Evolutionary conservation across 495 filamentous ascomycete genomes (phyloP).

Genomic region (Penicillium macrosclerotiorum): DNA sequence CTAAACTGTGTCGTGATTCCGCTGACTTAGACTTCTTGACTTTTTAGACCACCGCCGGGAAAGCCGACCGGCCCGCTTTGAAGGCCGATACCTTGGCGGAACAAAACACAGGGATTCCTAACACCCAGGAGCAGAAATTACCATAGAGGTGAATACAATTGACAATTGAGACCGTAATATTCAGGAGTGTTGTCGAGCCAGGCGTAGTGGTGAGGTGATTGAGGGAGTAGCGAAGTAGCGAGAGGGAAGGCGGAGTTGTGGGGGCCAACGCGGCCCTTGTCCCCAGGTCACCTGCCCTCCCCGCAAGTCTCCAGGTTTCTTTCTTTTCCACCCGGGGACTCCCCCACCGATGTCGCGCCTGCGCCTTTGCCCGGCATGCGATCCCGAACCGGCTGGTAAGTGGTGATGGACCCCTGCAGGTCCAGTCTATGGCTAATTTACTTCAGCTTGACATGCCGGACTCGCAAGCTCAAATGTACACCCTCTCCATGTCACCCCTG

Average conservation of each 20-base stretch:
- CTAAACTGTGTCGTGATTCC: too few species aligned
- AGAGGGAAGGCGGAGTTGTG: conserved; percentile 2
- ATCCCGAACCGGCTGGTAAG: conserved; percentile 53
- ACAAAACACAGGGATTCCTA: conserved; percentile 5
- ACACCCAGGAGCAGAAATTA: background rate
- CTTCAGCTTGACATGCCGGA: conserved; percentile 62
- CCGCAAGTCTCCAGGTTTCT: conserved; percentile 29
- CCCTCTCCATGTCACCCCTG: conserved; percentile 1
- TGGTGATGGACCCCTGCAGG: conserved; percentile 7
- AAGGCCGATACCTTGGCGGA: conserved; percentile 4
- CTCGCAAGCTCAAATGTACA: conserved; percentile 61
- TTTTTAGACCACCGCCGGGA: conserved; percentile 10
- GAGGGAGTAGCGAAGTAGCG: background rate
- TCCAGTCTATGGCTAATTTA: too few species aligned
- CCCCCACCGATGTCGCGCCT: conserved; percentile 31
- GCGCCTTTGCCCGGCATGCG: conserved; percentile 43
- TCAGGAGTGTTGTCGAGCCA: too few species aligned
- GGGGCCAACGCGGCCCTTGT: conserved; percentile 8
- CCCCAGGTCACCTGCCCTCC: conserved; percentile 26
- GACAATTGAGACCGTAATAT: too few species aligned
- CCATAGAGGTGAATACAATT: background rate
- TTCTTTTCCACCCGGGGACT: conserved; percentile 9
- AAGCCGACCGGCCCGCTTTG: conserved; percentile 7
- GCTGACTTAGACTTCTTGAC: too few species aligned
- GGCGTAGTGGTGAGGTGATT: background rate